These are phyloP conservation scores for Cutaneotrichosporon arboriforme DNA, from an alignment of 1,284 basidiomycete species.

Conservation along the genomic window DNA sequence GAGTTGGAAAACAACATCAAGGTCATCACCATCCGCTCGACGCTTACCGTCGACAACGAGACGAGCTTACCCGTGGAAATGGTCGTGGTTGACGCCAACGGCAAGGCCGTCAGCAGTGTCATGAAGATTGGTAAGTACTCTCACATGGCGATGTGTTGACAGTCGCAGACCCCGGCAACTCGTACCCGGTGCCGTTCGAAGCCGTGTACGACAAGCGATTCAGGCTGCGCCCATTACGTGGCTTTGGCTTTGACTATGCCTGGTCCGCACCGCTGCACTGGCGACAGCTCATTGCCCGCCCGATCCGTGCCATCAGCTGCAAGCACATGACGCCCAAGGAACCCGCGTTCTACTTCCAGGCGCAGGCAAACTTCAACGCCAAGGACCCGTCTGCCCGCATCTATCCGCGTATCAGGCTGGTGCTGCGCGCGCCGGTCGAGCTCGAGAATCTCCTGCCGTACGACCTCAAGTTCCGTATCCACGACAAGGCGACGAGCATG, in stretches of 20 bases:
- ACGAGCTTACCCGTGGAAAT: constrained; percentile 91
- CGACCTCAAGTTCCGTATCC: constrained; percentile 91
- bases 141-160: too few relatives aligned
- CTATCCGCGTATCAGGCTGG: constrained; percentile 78
- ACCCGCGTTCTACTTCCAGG: constrained; percentile 92
- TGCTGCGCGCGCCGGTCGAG: constrained; percentile 90
- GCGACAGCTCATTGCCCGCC: constrained; percentile 79
- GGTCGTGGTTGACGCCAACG: constrained; percentile 78
- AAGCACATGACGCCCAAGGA: constrained; percentile 74
- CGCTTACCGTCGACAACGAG: constrained; percentile 86
- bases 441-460: constrained; percentile 94
- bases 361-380: constrained; percentile 75
- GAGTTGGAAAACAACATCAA: constrained; percentile 91
- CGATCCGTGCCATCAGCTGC: constrained; percentile 77
- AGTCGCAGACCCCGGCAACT: constrained; percentile 69
- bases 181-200: constrained; percentile 86
- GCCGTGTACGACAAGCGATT: constrained; percentile 79
- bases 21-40: constrained; percentile 88
- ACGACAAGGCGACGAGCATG: constrained; percentile 90
- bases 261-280: constrained; percentile 88
- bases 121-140: constrained; percentile 79
- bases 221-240: constrained; percentile 87
- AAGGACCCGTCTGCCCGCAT: constrained; percentile 62
- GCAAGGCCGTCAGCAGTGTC: constrained; percentile 71
- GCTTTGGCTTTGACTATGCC: constrained; percentile 58